Percentiles rank a stretch among this genome's conserved stretches.
These are phyloP conservation scores for Umbilicus rupestris DNA, from an alignment of 164 flowering plant species.

Conservation along the genomic window DNA sequence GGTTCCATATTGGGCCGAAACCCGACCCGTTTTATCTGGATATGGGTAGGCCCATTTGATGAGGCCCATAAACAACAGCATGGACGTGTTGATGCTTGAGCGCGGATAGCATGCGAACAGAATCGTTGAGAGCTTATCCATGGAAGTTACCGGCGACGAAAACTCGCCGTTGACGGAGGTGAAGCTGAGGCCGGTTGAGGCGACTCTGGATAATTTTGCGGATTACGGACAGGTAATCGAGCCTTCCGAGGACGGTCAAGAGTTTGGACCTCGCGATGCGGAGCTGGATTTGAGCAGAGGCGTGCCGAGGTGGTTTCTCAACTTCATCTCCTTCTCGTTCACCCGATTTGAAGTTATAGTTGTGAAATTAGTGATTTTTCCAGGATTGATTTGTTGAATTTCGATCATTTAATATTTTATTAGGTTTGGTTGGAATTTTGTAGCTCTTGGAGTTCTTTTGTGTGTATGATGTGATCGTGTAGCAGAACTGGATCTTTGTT, in stretches of 20 bases:
- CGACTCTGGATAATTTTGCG: conserved; percentile 51
- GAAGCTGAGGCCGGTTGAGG: conserved; percentile 58
- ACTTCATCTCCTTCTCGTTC: background rate
- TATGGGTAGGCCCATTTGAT: too few relatives aligned
- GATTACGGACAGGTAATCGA: conserved; percentile 79
- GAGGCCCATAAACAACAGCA: too few relatives aligned
- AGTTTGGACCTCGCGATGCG: conserved; percentile 75
- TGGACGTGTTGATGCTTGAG: too few relatives aligned
- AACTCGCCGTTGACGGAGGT: conserved; percentile 15
- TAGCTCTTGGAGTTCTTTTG: too few relatives aligned
- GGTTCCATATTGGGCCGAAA: too few relatives aligned
- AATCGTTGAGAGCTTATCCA: conserved; percentile 11
- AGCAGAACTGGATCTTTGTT: too few relatives aligned
- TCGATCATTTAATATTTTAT: too few relatives aligned
- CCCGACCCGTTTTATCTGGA: too few relatives aligned
- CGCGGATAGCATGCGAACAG: too few relatives aligned
- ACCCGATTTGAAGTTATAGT: background rate
- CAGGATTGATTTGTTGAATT: background rate
- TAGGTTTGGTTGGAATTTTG: too few relatives aligned
- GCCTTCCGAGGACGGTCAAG: conserved; percentile 56
- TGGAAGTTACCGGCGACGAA: conserved; percentile 13
- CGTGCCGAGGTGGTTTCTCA: conserved; percentile 63
- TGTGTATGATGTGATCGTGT: too few relatives aligned
- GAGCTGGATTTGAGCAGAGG: conserved; percentile 78
- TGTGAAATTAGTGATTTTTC: background rate